phyloP scores from a whole-genome alignment of 495 filamentous ascomycete species.

The Chaetomium tenue region DNA sequence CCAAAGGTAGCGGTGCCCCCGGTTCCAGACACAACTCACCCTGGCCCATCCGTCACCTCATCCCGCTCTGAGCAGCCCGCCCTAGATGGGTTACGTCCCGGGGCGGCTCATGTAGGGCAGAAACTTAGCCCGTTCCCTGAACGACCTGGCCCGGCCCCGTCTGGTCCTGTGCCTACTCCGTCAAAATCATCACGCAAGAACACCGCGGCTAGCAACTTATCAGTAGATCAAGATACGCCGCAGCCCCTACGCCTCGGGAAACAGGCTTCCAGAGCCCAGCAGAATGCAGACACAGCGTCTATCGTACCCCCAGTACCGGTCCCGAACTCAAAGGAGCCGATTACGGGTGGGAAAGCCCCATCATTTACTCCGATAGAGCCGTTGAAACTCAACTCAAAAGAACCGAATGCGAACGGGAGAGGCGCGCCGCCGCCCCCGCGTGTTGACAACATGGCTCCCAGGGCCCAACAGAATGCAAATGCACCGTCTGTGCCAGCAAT shows the following conservation, averaged over 20 bases:
- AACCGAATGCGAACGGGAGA: too few species aligned
- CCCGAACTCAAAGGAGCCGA: too few species aligned
- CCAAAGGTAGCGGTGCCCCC: not conserved
- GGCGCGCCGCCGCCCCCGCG: too few species aligned
- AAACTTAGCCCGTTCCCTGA: not conserved
- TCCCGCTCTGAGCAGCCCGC: not conserved
- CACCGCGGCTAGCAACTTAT: too few species aligned
- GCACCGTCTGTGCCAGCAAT: too few species aligned
- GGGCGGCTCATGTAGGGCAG: not conserved
- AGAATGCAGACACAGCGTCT: not conserved
- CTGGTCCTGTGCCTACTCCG: conserved; percentile 7
- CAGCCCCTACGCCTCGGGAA: not conserved
- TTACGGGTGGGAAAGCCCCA: too few species aligned
- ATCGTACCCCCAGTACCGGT: not conserved
- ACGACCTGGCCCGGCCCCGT: conserved; percentile 12
- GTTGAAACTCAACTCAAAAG: too few species aligned
- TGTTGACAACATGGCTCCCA: too few species aligned
- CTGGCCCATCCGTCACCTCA: not conserved
- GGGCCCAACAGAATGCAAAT: too few species aligned
- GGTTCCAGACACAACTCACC: not conserved
- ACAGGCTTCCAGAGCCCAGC: not conserved
- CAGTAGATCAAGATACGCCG: not conserved
- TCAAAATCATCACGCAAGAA: not conserved
- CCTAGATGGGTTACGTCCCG: not conserved
- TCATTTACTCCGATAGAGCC: not conserved